Evolutionary conservation across 2,329 filamentous ascomycete genomes (phyloP).

Genomic region (Penicillium corylophilum): DNA sequence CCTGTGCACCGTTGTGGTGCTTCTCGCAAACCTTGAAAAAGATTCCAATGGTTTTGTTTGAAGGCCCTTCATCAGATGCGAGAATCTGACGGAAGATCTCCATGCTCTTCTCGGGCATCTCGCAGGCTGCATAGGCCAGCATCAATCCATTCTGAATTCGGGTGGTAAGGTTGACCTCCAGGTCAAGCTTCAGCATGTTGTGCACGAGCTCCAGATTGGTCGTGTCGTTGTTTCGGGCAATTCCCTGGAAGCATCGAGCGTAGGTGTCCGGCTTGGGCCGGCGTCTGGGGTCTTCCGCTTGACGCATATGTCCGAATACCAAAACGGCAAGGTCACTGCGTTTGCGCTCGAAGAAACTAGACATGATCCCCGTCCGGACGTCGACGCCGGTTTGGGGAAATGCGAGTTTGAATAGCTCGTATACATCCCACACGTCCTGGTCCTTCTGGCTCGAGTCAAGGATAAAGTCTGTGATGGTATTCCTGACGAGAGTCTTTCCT

Average conservation of each 20-base stretch:
- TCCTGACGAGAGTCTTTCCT: conserved; percentile 66
- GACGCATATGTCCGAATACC: conserved; percentile 93
- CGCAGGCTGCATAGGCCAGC: conserved; percentile 75
- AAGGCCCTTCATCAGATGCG: conserved; percentile 80
- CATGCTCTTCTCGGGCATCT: conserved; percentile 64
- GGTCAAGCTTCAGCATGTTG: conserved; percentile 93
- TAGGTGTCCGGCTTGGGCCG: conserved; percentile 75
- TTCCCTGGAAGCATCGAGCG: conserved; percentile 71
- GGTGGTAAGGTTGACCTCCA: conserved; percentile 74
- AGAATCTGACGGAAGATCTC: conserved; percentile 83
- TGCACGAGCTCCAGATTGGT: conserved; percentile 74
- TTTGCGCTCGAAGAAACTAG: conserved; percentile 72
- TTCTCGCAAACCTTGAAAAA: conserved; percentile 77
- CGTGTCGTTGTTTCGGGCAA: conserved; percentile 60
- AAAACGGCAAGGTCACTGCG: conserved; percentile 81
- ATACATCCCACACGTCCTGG: conserved; percentile 61
- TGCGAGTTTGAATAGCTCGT: conserved; percentile 57
- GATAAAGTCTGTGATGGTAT: conserved; percentile 67
- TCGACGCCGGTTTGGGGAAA: conserved; percentile 64
- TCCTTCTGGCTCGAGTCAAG: conserved; percentile 61
- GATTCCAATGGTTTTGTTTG: conserved; percentile 74
- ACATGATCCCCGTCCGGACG: conserved; percentile 72
- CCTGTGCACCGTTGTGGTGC: conserved; percentile 43
- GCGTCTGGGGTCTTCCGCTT: conserved; percentile 61
- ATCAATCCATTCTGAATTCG: conserved; percentile 80